A percentile compares a stretch with the other conserved stretches of the same genome.
Conservation (phyloP, 441 rosid species). For the Gossypium davidsonii region DNA sequence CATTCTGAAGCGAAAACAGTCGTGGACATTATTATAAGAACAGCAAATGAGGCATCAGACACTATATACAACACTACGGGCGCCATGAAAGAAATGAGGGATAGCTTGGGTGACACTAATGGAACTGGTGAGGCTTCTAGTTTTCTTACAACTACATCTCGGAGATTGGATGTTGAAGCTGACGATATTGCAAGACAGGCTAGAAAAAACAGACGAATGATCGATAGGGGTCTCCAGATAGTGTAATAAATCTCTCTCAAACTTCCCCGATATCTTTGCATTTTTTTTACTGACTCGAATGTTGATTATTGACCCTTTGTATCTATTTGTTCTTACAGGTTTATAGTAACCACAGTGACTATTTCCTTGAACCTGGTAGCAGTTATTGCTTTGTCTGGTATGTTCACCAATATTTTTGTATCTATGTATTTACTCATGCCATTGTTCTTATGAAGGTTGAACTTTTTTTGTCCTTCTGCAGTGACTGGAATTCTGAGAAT, state of each 20-base stretch:
- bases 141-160: constrained; percentile 43
- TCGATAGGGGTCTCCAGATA: constrained; percentile 46
- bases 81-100: constrained; percentile 47
- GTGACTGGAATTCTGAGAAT: constrained; percentile 43
- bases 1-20: constrained; percentile 40
- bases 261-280: not conserved
- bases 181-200: constrained; percentile 39
- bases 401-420: not conserved
- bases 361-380: constrained; percentile 47
- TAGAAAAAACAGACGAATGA: constrained; percentile 41
- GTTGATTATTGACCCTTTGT: not conserved
- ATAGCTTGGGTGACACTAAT: constrained; percentile 25
- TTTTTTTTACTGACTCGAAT: not conserved
- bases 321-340: constrained; percentile 30
- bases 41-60: constrained; percentile 49
- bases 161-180: constrained; percentile 40
- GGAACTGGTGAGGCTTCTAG: constrained; percentile 22
- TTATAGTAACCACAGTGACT: constrained; percentile 34
- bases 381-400: constrained; percentile 45
- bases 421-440: not conserved
- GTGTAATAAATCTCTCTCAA: constrained; percentile 32
- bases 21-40: constrained; percentile 43
- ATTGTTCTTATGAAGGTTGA: constrained; percentile 8
- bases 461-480: constrained; percentile 22
- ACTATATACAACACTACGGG: constrained; percentile 54